Conservation (phyloP, 2,329 filamentous ascomycete species). For the Neoscytalidium dimidiatum region DNA sequence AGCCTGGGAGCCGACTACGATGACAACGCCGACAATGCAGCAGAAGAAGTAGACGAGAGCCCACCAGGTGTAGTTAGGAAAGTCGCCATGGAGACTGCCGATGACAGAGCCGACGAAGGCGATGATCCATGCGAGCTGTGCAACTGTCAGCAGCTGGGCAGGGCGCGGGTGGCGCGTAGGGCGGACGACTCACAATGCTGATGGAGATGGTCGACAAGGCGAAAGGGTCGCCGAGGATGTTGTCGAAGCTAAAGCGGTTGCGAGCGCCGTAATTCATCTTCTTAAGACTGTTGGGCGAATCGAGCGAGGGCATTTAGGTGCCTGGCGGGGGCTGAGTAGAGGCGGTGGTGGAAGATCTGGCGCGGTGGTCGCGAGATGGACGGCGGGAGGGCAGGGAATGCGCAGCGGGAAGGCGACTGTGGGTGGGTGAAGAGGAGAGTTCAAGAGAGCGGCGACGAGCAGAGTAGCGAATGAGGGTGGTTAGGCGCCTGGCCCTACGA, state of each 20-base stretch:
- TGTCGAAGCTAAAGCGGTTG: slow-evolving; percentile 70
- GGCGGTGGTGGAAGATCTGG: slow-evolving; percentile 3
- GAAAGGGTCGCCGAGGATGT: slow-evolving; percentile 95
- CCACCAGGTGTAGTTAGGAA: slow-evolving; percentile 94
- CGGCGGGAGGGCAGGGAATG: slow-evolving; percentile 4
- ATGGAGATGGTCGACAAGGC: slow-evolving; percentile 93
- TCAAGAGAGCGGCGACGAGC: slow-evolving; percentile 9
- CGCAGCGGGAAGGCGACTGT: neutral
- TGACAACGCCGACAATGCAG: slow-evolving; percentile 74
- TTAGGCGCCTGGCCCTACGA: slow-evolving; percentile 18
- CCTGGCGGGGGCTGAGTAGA: neutral
- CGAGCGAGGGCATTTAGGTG: slow-evolving; percentile 65
- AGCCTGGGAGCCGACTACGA: slow-evolving; percentile 82
- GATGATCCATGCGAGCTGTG: slow-evolving; percentile 91
- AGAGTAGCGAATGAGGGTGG: slow-evolving; percentile 20
- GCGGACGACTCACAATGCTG: slow-evolving; percentile 67
- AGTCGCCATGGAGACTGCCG: slow-evolving; percentile 59
- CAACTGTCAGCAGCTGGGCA: slow-evolving; percentile 22
- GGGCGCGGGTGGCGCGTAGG: slow-evolving; percentile 19
- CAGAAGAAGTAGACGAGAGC: slow-evolving; percentile 82
- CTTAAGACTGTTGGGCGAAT: slow-evolving; percentile 68
- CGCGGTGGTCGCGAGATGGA: neutral
- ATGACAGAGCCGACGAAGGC: slow-evolving; percentile 85
- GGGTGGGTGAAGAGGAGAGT: neutral
- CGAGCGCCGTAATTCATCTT: slow-evolving; percentile 70